These are phyloP conservation scores for Didymellaceae sp. DNA, from an alignment of 2,329 filamentous ascomycete species.

Conservation along the genomic window DNA sequence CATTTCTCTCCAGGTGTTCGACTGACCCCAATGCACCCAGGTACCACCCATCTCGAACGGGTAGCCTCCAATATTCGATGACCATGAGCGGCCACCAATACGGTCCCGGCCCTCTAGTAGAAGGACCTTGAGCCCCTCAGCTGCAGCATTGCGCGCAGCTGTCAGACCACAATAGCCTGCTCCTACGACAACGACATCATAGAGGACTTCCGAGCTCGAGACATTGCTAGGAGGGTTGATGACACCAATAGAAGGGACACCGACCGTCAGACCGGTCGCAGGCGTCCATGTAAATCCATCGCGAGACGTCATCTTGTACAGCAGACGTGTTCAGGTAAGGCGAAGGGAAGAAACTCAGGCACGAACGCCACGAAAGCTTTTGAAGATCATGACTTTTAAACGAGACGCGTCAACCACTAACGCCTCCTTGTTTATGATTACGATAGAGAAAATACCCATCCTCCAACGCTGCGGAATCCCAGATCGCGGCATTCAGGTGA, in stretches of 20 bases:
- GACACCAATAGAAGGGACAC: constrained; percentile 28
- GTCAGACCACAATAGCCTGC: constrained; percentile 36
- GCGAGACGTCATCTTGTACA: constrained; percentile 24
- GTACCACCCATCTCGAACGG: constrained; percentile 53
- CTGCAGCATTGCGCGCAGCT: constrained; percentile 30
- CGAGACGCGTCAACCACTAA: background rate
- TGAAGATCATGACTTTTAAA: background rate
- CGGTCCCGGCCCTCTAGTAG: constrained; percentile 51
- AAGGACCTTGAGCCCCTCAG: constrained; percentile 36
- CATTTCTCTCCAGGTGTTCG: constrained; percentile 48
- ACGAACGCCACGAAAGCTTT: background rate
- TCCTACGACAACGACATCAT: constrained; percentile 35
- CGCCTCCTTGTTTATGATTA: background rate
- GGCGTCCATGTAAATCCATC: constrained; percentile 34
- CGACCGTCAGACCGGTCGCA: constrained; percentile 21
- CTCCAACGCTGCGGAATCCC: background rate
- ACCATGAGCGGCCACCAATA: constrained; percentile 54
- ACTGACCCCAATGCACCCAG: constrained; percentile 45
- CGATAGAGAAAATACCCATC: background rate
- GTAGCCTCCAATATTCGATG: constrained; percentile 41
- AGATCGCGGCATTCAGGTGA: constrained; percentile 2
- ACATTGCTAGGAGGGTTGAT: constrained; percentile 26
- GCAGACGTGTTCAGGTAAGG: background rate
- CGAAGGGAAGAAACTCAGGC: background rate
- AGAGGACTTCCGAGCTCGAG: constrained; percentile 13